phyloP scores from a whole-genome alignment of 2,329 filamentous ascomycete species.

The Talaromyces sp. region DNA sequence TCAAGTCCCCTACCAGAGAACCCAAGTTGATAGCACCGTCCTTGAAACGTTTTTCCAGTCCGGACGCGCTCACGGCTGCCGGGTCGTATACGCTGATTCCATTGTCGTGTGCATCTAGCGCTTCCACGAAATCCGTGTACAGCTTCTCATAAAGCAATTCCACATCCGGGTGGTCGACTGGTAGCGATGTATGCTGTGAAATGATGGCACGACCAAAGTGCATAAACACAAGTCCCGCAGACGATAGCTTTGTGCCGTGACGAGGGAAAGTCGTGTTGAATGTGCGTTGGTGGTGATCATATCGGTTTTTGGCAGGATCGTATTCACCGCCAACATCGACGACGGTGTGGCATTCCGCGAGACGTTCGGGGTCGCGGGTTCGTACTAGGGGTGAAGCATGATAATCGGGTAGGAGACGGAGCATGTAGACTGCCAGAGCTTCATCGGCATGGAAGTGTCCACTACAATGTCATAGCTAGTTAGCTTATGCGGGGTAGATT shows the following conservation, averaged over 20 bases:
- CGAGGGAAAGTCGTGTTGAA: slow-evolving; percentile 82
- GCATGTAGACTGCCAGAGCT: slow-evolving; percentile 92
- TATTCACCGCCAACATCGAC: slow-evolving; percentile 98
- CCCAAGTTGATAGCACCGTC: slow-evolving; percentile 79
- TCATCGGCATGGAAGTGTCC: slow-evolving; percentile 99
- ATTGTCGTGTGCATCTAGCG: slow-evolving; percentile 96
- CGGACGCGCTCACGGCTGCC: slow-evolving; percentile 61
- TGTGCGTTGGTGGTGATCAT: slow-evolving; percentile 94
- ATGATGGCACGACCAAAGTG: slow-evolving; percentile 89
- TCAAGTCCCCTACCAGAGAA: slow-evolving; percentile 73
- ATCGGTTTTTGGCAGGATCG: slow-evolving; percentile 68
- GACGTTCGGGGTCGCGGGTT: slow-evolving; percentile 74
- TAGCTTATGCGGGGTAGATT: slow-evolving; percentile 14
- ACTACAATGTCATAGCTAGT: slow-evolving; percentile 32
- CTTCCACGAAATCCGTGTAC: slow-evolving; percentile 90
- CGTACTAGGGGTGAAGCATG: slow-evolving; percentile 67
- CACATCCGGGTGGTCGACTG: slow-evolving; percentile 61
- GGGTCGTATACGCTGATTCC: slow-evolving; percentile 80
- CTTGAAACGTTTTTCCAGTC: slow-evolving; percentile 75
- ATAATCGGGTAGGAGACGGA: slow-evolving; percentile 82
- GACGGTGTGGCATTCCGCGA: slow-evolving; percentile 84
- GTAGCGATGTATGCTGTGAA: slow-evolving; percentile 57
- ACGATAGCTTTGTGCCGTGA: slow-evolving; percentile 82
- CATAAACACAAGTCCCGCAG: slow-evolving; percentile 89
- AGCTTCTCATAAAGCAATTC: slow-evolving; percentile 77